phyloP scores from a whole-genome alignment of 768 basidiomycete genomes.

The Hirschioporus abietinus region DNA sequence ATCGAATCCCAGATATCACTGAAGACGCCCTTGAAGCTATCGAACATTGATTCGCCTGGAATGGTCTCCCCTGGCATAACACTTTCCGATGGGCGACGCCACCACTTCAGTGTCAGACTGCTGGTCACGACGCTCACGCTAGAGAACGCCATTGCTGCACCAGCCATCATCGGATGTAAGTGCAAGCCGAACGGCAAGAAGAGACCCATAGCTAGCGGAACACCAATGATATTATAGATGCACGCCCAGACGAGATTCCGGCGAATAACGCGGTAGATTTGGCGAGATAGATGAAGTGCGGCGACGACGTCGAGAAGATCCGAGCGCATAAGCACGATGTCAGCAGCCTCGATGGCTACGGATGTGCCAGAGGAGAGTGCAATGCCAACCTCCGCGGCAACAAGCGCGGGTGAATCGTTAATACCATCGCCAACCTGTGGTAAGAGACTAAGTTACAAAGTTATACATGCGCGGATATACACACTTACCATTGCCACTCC shows the following conservation, averaged over 20 bases:
- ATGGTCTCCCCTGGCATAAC: constrained; percentile 59
- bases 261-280: constrained; percentile 85
- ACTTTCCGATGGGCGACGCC: constrained; percentile 66
- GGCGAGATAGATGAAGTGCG: constrained; percentile 82
- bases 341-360: constrained; percentile 96
- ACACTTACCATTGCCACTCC: constrained; percentile 85
- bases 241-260: constrained; percentile 97
- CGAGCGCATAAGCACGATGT: constrained; percentile 95
- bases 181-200: constrained; percentile 89
- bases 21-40: constrained; percentile 36
- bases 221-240: constrained; percentile 87
- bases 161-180: constrained; percentile 97
- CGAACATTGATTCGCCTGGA: constrained; percentile 31
- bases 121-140: constrained; percentile 93
- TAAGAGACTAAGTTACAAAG: neutral
- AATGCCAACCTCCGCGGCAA: constrained; percentile 93
- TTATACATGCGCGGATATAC: neutral
- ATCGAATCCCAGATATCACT: constrained; percentile 39
- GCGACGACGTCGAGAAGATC: constrained; percentile 97
- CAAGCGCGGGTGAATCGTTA: constrained; percentile 97
- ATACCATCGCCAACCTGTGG: constrained; percentile 94
- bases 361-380: constrained; percentile 95
- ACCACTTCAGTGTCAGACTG: constrained; percentile 80
- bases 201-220: constrained; percentile 96
- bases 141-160: constrained; percentile 98